Percentiles rank a stretch among this genome's conserved stretches.
These are phyloP conservation scores for Tetragonia tetragonoides DNA, from an alignment of 148 eudicot genomes.

Conservation along the genomic window DNA sequence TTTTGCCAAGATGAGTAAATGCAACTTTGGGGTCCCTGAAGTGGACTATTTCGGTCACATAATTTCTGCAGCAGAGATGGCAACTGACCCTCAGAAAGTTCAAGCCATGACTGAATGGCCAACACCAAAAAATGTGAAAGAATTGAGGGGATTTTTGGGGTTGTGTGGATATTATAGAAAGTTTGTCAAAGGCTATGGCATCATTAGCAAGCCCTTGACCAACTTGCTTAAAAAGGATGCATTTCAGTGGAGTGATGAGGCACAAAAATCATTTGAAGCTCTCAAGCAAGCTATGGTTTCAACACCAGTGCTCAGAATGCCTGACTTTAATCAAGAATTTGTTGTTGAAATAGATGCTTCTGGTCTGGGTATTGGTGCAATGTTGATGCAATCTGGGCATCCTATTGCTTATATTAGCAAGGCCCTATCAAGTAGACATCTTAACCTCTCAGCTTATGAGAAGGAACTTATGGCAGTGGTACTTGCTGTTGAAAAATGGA, in stretches of 20 bases:
- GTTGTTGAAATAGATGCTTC: background rate
- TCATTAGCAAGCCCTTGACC: background rate
- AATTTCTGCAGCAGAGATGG: background rate
- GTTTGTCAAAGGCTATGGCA: no score
- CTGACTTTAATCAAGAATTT: background rate
- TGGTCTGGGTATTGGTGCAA: background rate
- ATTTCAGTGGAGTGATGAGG: background rate
- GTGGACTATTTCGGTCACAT: background rate
- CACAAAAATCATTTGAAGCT: background rate
- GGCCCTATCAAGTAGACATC: no score
- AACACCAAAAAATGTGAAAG: background rate
- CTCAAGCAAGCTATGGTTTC: background rate
- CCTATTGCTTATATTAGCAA: no score
- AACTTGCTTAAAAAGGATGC: background rate
- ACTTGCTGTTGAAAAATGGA: background rate
- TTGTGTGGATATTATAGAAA: background rate
- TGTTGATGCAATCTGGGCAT: no score
- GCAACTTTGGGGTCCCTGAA: background rate
- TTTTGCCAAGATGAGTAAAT: background rate
- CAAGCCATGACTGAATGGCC: background rate
- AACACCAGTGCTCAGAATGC: background rate
- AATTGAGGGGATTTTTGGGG: background rate
- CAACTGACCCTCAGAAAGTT: background rate
- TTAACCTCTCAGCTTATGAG: no score
- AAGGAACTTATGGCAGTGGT: no score